Base-by-base conservation (phyloP, 805 yeast species). In the Suhomyces emberorum region DNA sequence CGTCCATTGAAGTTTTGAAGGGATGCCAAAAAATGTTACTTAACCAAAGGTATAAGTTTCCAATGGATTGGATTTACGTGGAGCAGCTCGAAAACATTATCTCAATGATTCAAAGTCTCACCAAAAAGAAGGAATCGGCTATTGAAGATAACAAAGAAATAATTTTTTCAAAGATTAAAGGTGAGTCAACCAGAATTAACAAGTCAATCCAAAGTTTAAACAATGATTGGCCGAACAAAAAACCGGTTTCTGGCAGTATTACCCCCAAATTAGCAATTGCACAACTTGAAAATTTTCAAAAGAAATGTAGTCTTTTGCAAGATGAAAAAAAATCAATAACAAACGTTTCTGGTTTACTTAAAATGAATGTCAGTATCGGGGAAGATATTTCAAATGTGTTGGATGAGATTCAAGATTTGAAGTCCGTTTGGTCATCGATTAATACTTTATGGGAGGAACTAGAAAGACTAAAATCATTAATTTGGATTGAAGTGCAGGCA, bases 361-460 rank as follows among this genome's bases (percentile, higher is more conserved):
- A 60, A 54, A 15, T 46, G 67, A 62, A 69, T 0, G 36, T 70
- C 1, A 43, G 44, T 0, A 34, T 55, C 0, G 38, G 44, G 11
- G 55, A 46, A 4, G 58, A 57, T 11, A 42, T 79, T 1, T 42
- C 47, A 0, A 47, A 48, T 0, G 47, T 72, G 2, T 15, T 53
- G 0, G 71, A 65, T 3, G 93, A 85, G 43, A 57, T 84, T 1
- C 38, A 46, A 0, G 84, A 81, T 31, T 65, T 81, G 24, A 72
- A 66, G 39, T 49, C 70, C 1, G 87, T 83, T 1, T 86, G 95
- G 95, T 48, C 66, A 1, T 65, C 82, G 0, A 64, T 87, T 23
- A 73, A 76, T 30, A 54, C 68, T 0, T 55, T 83, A 1, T 74
- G 78, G 70, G 58, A 57, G 4, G 55, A 68, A 1, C 51, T 83